Conservation (phyloP, 495 filamentous ascomycete genomes). For the Baudoinia panamericana region DNA sequence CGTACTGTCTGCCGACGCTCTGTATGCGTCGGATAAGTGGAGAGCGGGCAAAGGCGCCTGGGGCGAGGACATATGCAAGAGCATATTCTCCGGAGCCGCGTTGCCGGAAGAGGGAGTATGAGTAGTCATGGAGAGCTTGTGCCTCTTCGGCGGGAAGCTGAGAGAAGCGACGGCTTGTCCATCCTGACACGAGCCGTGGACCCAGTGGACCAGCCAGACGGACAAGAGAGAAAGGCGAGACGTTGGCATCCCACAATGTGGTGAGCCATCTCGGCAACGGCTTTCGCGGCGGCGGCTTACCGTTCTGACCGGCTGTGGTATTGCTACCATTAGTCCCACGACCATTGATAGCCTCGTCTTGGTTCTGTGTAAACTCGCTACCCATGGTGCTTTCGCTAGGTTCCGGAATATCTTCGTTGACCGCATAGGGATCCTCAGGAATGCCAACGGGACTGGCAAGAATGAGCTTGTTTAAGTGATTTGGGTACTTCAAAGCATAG, state of each 20-base stretch:
- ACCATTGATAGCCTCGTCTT: conserved; percentile 41
- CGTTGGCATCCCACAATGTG: conserved; percentile 93
- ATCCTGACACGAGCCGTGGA: conserved; percentile 82
- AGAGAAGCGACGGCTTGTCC: conserved; percentile 84
- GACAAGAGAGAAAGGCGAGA: conserved; percentile 84
- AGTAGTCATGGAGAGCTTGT: conserved; percentile 75
- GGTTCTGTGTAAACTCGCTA: conserved; percentile 65
- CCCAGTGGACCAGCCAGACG: conserved; percentile 85
- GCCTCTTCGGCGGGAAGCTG: conserved; percentile 73
- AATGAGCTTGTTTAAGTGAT: conserved; percentile 86
- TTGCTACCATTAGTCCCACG: conserved; percentile 41
- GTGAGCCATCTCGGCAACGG: conserved; percentile 71
- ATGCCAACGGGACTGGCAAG: conserved; percentile 88
- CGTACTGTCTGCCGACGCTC: conserved; percentile 53
- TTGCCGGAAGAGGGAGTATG: conserved; percentile 87
- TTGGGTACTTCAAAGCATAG: conserved; percentile 92
- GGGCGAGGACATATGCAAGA: conserved; percentile 81
- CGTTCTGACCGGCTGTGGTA: conserved; percentile 18
- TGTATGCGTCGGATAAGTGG: conserved; percentile 79
- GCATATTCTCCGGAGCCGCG: conserved; percentile 91
- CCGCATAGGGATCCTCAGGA: conserved; percentile 86
- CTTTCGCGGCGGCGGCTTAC: conserved; percentile 35
- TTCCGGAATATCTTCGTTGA: conserved; percentile 68
- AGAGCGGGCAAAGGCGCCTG: conserved; percentile 79
- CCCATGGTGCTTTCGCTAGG: conserved; percentile 52